phyloP scores from a whole-genome alignment of 2,329 filamentous ascomycete genomes.

The Fusarium subtropicale region DNA sequence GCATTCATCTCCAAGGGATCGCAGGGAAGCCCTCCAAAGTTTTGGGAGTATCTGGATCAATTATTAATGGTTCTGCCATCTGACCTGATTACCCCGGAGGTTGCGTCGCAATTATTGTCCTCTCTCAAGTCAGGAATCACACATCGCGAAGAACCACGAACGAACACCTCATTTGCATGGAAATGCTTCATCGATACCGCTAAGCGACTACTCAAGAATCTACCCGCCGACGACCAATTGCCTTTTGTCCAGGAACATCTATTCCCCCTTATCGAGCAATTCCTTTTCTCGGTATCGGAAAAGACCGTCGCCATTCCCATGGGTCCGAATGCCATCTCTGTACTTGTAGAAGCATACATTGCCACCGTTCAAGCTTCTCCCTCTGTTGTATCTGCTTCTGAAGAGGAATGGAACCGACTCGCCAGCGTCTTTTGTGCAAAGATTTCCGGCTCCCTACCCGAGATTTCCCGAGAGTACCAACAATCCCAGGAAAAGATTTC shows the following conservation, averaged over 20 bases:
- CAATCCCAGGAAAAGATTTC: slow-evolving; percentile 77
- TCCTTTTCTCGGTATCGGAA: slow-evolving; percentile 60
- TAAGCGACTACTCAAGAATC: slow-evolving; percentile 62
- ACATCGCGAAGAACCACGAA: slow-evolving; percentile 78
- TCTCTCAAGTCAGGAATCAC: slow-evolving; percentile 78
- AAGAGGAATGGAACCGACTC: slow-evolving; percentile 71
- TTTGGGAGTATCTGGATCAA: slow-evolving; percentile 76
- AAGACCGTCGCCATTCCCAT: slow-evolving; percentile 51
- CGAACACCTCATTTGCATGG: slow-evolving; percentile 78
- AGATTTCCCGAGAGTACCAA: slow-evolving; percentile 81
- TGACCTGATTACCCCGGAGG: slow-evolving; percentile 58
- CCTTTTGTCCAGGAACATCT: slow-evolving; percentile 62
- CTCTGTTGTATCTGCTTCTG: slow-evolving; percentile 61
- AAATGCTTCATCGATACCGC: slow-evolving; percentile 76
- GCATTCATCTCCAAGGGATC: slow-evolving; percentile 86
- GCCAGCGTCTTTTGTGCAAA: slow-evolving; percentile 70
- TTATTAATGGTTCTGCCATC: slow-evolving; percentile 71
- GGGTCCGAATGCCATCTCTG: slow-evolving; percentile 51
- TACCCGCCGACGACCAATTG: slow-evolving; percentile 60
- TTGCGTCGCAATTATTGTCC: slow-evolving; percentile 70
- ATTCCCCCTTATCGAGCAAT: slow-evolving; percentile 67
- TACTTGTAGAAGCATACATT: slow-evolving; percentile 62
- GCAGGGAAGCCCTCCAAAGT: slow-evolving; percentile 76
- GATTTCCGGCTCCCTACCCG: slow-evolving; percentile 81
- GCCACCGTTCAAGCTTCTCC: slow-evolving; percentile 57